phyloP scores from a whole-genome alignment of 2,329 filamentous ascomycete species.

The Botrytis medusae region DNA sequence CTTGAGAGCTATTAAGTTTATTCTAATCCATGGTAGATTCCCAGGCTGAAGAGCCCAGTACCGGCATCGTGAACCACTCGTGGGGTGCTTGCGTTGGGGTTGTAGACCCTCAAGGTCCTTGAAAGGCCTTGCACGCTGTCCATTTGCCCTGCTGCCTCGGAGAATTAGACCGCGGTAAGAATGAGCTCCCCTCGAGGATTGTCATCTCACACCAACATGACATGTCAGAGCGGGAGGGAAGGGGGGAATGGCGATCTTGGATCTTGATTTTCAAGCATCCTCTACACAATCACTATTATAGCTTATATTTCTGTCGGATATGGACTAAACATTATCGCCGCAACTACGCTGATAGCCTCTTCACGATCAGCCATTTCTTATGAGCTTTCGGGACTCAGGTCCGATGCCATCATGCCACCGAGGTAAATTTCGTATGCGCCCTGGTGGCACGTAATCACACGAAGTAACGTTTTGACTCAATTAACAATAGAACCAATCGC shows the following conservation, averaged over 20 bases:
- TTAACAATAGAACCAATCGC: constrained; percentile 23
- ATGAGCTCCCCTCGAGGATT: constrained; percentile 32
- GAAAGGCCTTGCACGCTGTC: constrained; percentile 20
- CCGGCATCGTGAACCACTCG: constrained; percentile 37
- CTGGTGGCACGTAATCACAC: constrained; percentile 24
- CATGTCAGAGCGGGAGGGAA: constrained; percentile 29
- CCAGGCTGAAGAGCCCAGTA: constrained; percentile 25
- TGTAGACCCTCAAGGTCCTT: constrained; percentile 31
- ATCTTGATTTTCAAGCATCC: constrained; percentile 18
- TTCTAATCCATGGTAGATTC: constrained; percentile 32
- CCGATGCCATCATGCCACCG: constrained; percentile 20
- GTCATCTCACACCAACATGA: constrained; percentile 28
- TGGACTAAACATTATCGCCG: constrained; percentile 1
- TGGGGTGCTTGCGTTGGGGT: constrained; percentile 28
- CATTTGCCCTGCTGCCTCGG: constrained; percentile 20
- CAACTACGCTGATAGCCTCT: constrained; percentile 10
- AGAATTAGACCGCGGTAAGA: constrained; percentile 35
- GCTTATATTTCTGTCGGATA: neutral
- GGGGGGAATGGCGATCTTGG: constrained; percentile 31
- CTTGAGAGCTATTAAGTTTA: constrained; percentile 22
- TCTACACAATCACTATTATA: constrained; percentile 8
- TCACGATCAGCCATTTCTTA: neutral
- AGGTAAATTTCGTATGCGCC: constrained; percentile 21
- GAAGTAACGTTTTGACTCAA: constrained; percentile 18
- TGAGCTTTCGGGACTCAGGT: constrained; percentile 12